These are phyloP conservation scores for Neonectria sp. DNA, from an alignment of 2,329 filamentous ascomycete species.

Conservation along the genomic window DNA sequence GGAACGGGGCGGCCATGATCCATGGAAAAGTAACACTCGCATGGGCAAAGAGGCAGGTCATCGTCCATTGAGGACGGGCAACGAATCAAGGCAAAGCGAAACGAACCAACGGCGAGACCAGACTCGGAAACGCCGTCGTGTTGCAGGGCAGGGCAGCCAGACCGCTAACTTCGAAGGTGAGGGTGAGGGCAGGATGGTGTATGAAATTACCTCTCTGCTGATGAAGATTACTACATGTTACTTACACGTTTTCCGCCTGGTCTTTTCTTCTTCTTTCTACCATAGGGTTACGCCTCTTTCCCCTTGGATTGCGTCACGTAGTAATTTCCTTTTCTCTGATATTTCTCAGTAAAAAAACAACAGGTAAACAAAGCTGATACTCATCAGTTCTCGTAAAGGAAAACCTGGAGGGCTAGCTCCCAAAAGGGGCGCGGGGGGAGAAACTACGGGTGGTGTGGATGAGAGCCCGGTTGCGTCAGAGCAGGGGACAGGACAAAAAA, in stretches of 20 bases:
- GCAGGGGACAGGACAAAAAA: slow-evolving; percentile 19
- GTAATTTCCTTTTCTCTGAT: not conserved
- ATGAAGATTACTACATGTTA: not conserved
- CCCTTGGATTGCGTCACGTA: not conserved
- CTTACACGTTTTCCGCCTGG: slow-evolving; percentile 8
- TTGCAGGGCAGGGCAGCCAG: slow-evolving; percentile 3
- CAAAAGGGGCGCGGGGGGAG: slow-evolving; percentile 4
- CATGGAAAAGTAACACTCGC: not conserved
- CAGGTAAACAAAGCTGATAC: not conserved
- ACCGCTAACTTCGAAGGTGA: slow-evolving; percentile 10
- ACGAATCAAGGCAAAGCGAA: slow-evolving; percentile 1
- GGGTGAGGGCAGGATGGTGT: not conserved
- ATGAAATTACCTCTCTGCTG: no score
- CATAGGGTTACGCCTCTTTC: not conserved
- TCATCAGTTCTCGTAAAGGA: not conserved
- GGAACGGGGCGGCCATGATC: not conserved
- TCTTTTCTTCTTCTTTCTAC: slow-evolving; percentile 12
- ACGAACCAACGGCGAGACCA: slow-evolving; percentile 9
- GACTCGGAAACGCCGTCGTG: slow-evolving; percentile 23
- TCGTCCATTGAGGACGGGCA: not conserved
- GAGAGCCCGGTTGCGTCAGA: slow-evolving; percentile 21
- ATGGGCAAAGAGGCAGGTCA: slow-evolving; percentile 6
- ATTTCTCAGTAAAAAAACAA: not conserved
- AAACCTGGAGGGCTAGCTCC: slow-evolving; percentile 1
- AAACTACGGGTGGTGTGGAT: not conserved